Evolutionary conservation across 306 rosid genomes (phyloP), one percentile per base, ranked within the genome.

Genomic region (Acacia crassicarpa): DNA sequence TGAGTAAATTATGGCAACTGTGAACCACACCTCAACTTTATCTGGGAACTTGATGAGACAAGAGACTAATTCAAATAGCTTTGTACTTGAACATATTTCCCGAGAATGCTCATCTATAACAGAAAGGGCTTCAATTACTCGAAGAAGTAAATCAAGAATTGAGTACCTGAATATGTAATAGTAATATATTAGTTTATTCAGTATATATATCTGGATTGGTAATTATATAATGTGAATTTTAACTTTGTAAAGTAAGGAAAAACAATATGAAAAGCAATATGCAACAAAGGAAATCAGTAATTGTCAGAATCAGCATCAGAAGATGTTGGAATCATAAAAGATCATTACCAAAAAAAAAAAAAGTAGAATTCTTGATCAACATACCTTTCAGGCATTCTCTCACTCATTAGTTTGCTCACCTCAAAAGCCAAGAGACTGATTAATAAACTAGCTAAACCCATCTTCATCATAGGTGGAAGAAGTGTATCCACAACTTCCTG

Each of bases 21-120:
- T 72, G 82, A 88, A 95, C 94, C 95, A 82, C 92, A 95, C 98
- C 99, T 95, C 99, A 74, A 83, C 91, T 93, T 92, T 94, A 83
- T 95, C 95, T 48, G 90, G 93, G 67, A 95, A 81, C 86, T 88
- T 95, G 70, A 92, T 83, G 76, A 95, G 83, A 53, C 84, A 83
- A 82, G 88, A 86, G 70, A 82, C 86, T 76, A 89, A 83, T 59
- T 66, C 87, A 66, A 95, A 91, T 79, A 93, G 91, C 76, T 91
- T 84, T 87, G 89, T 80, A 83, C 89, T 91, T 80, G 93, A 88
- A 85, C 97, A 90, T 67, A 93, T 87, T 77, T 91, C 92, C 76
- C 79, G 90, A 86, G 95, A 95, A 88, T 90, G 86, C 40, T 85
- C 91, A 78, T 95, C 97, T 58, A 91, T 48, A 70, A 87, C 89